Conservation (phyloP, 148 eudicot genomes). For the Rhododendron mucronatum region DNA sequence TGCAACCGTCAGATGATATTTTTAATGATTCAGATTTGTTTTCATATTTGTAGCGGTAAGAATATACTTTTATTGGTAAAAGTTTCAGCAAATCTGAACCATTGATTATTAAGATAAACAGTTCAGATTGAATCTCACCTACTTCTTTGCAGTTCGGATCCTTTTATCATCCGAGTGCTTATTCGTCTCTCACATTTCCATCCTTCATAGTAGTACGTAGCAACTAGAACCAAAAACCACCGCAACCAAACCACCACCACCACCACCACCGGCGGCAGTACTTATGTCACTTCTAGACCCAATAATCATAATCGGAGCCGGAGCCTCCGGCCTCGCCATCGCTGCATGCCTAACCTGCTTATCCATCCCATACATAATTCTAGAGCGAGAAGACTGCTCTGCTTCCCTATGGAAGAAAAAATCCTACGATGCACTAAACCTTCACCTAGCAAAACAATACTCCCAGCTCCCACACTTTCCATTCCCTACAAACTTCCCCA, state of each 20-base stretch:
- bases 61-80: too few species aligned
- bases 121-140: too few species aligned
- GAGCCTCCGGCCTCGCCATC: slow-evolving; percentile 67
- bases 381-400: slow-evolving; percentile 64
- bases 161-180: too few species aligned
- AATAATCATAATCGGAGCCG: slow-evolving; percentile 58
- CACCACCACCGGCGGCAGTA: not conserved
- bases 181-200: too few species aligned
- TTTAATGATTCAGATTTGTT: too few species aligned
- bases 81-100: too few species aligned
- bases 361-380: slow-evolving; percentile 49
- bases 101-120: too few species aligned
- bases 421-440: slow-evolving; percentile 67
- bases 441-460: slow-evolving; percentile 53
- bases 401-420: slow-evolving; percentile 73
- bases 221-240: too few species aligned
- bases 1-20: too few species aligned
- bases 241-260: not conserved
- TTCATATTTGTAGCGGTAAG: too few species aligned
- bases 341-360: slow-evolving; percentile 50
- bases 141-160: too few species aligned
- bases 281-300: slow-evolving; percentile 1
- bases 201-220: too few species aligned
- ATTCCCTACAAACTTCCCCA: slow-evolving; percentile 37
- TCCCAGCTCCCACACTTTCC: slow-evolving; percentile 53